phyloP scores from a whole-genome alignment of 2,329 filamentous ascomycete genomes.

The Fusarium sp. region DNA sequence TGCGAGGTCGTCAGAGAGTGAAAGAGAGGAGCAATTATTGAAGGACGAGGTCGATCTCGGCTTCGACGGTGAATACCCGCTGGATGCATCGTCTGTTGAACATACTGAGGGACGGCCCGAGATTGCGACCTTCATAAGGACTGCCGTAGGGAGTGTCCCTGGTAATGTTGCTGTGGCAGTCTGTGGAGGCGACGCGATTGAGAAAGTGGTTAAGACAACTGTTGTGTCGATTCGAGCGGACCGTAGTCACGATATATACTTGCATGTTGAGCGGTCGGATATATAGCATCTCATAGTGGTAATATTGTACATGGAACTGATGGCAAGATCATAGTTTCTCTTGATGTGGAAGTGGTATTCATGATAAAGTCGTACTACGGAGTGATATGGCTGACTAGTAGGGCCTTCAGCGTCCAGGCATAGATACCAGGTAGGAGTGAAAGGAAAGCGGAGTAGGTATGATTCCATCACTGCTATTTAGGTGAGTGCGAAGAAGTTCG shows the following conservation, averaged over 20 bases:
- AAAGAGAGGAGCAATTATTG: conserved; percentile 40
- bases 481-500: too few species aligned
- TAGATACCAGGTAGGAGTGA: too few species aligned
- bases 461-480: too few species aligned
- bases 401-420: too few species aligned
- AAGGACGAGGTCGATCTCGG: conserved; percentile 48
- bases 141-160: conserved; percentile 30
- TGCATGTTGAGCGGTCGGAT: conserved; percentile 46
- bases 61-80: conserved; percentile 28
- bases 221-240: conserved; percentile 35
- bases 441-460: too few species aligned
- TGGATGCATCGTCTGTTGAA: conserved; percentile 32
- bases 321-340: neutral
- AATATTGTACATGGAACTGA: neutral
- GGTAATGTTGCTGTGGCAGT: conserved; percentile 45
- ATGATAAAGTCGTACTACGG: neutral
- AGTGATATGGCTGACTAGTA: too few species aligned
- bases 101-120: conserved; percentile 47
- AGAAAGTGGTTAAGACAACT: conserved; percentile 37
- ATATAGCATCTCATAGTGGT: conserved; percentile 27
- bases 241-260: conserved; percentile 34
- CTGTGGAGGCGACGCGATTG: conserved; percentile 44
- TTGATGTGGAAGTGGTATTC: neutral
- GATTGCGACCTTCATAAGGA: conserved; percentile 41
- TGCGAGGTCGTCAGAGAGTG: conserved; percentile 27